Percentiles rank a stretch among this genome's conserved stretches.
Evolutionary conservation across 805 yeast genomes (phyloP).

Genomic region (Ogataea methylovora): DNA sequence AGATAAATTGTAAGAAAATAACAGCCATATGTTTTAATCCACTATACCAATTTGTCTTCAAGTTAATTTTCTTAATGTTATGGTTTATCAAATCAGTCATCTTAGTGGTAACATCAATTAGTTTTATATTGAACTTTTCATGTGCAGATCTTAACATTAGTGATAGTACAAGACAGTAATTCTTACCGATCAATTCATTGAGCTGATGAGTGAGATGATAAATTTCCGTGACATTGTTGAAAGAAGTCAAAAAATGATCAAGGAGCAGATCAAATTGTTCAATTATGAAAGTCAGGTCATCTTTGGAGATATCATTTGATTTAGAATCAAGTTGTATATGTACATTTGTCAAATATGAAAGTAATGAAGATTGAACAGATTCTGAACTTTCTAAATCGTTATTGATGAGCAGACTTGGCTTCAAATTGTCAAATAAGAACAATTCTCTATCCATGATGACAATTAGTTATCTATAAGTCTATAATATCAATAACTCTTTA

Average conservation of each 20-base stretch:
- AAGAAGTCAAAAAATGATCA: conserved; percentile 12
- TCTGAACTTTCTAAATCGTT: conserved; percentile 9
- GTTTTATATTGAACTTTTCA: conserved; percentile 22
- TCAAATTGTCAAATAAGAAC: conserved; percentile 9
- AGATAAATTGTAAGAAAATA: conserved; percentile 20
- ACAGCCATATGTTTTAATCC: conserved; percentile 22
- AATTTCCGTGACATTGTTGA: conserved; percentile 13
- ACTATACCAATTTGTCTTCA: conserved; percentile 25
- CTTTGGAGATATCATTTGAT: conserved; percentile 6
- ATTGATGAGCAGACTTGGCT: conserved; percentile 7
- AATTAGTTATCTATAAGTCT: too few relatives aligned
- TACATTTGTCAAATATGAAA: conserved; percentile 11
- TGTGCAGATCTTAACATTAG: conserved; percentile 22
- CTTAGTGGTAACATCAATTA: conserved; percentile 22
- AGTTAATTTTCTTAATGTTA: conserved; percentile 19
- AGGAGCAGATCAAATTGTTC: conserved; percentile 18
- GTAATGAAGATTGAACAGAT: conserved; percentile 8
- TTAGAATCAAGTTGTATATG: conserved; percentile 5
- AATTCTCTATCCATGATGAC: conserved; percentile 6
- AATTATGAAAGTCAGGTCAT: conserved; percentile 12
- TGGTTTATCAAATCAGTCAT: conserved; percentile 13
- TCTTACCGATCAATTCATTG: conserved; percentile 17
- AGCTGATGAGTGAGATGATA: conserved; percentile 17
- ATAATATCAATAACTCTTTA: too few relatives aligned
- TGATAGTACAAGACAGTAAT: conserved; percentile 13